Percentiles rank a stretch among this genome's conserved stretches.
Conservation (phyloP, 495 filamentous ascomycete genomes). For the Hypoxylon perforatum region DNA sequence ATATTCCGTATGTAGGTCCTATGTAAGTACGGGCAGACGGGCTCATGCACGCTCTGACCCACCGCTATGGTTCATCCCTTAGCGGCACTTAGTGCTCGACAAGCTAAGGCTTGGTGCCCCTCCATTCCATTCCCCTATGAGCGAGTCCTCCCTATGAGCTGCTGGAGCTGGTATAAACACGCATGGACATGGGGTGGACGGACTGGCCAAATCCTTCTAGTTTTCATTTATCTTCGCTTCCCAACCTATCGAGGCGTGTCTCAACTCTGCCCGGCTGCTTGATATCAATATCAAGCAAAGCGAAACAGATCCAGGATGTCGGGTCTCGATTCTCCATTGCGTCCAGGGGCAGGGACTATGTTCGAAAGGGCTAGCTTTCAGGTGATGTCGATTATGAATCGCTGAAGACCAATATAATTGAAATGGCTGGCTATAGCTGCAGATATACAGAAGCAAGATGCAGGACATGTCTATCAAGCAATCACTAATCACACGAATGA, state of each 20-base stretch:
- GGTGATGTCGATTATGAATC: background rate
- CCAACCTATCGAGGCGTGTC: background rate
- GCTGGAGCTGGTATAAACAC: no score
- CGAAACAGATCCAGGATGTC: background rate
- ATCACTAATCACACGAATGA: slow-evolving; percentile 23
- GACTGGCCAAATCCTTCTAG: slow-evolving; percentile 16
- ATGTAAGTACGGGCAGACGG: background rate
- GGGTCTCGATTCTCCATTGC: background rate
- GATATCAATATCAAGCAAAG: background rate
- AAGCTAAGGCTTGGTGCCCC: background rate
- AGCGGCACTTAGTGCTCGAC: no score
- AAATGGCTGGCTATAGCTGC: slow-evolving; percentile 7
- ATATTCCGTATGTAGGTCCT: background rate
- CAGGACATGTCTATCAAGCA: slow-evolving; percentile 37
- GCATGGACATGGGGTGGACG: background rate
- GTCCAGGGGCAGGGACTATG: background rate
- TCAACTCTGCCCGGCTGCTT: background rate
- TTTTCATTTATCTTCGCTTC: background rate
- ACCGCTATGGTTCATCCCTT: slow-evolving; percentile 32
- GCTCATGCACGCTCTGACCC: slow-evolving; percentile 46
- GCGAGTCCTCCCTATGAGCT: no score
- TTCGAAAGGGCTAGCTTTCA: background rate
- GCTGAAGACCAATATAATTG: background rate
- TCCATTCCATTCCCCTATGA: slow-evolving; percentile 21
- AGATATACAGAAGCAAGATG: slow-evolving; percentile 28